Percentiles rank a stretch among this genome's conserved stretches.
These are phyloP conservation scores for Tetrapisispora taiwanensis DNA, from an alignment of 805 yeast genomes.

Conservation along the genomic window DNA sequence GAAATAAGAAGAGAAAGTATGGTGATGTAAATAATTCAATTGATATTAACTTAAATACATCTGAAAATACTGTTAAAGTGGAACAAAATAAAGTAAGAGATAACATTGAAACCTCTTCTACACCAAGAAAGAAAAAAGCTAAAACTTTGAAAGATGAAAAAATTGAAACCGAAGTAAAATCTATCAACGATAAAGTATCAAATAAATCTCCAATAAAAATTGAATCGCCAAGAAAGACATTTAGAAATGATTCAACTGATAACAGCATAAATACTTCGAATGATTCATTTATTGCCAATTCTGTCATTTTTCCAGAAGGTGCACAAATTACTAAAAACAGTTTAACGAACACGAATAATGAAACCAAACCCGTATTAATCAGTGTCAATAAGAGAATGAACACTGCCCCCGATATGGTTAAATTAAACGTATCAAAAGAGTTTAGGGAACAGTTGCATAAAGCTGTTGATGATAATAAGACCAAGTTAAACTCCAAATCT, in stretches of 20 bases:
- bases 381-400: slow-evolving; percentile 7
- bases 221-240: slow-evolving; percentile 13
- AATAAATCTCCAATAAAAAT: slow-evolving; percentile 16
- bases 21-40: not conserved
- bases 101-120: not conserved
- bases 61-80: not conserved
- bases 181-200: slow-evolving; percentile 14
- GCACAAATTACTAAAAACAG: no score
- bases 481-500: not conserved
- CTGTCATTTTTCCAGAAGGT: not conserved
- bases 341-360: no score
- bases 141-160: not conserved
- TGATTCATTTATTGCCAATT: slow-evolving; percentile 6
- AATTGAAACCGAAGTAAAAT: slow-evolving; percentile 4
- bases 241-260: slow-evolving; percentile 17
- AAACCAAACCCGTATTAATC: not conserved
- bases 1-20: not conserved
- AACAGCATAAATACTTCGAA: slow-evolving; percentile 10
- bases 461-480: slow-evolving; percentile 8
- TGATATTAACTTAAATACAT: no score
- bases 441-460: slow-evolving; percentile 31
- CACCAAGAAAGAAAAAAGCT: slow-evolving; percentile 1
- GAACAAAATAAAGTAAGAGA: not conserved
- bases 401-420: slow-evolving; percentile 25
- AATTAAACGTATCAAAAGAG: slow-evolving; percentile 26